A percentile compares a stretch with the other conserved stretches of the same genome.
Evolutionary conservation across 768 basidiomycete species (phyloP).

Genomic region (Xerocomus spinulosus): DNA sequence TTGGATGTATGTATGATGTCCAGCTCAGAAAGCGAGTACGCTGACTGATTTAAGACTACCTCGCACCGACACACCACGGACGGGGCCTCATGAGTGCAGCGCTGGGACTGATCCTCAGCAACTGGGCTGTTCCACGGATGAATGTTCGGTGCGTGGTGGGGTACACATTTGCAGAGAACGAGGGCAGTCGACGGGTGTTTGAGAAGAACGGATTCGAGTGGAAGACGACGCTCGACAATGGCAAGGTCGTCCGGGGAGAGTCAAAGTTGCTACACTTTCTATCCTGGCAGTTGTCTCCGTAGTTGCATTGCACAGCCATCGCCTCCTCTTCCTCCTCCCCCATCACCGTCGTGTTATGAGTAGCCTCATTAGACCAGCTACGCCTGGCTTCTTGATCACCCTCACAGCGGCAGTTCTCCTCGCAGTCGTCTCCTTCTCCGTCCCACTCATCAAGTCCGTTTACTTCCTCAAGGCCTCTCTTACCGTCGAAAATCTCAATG

Average conservation of each 20-base stretch:
- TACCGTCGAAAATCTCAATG: constrained; percentile 41
- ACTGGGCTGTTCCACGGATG: constrained; percentile 68
- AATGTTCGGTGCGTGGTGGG: constrained; percentile 43
- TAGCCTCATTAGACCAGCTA: constrained; percentile 71
- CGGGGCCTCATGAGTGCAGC: constrained; percentile 73
- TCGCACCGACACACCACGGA: constrained; percentile 58
- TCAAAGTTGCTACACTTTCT: constrained; percentile 34
- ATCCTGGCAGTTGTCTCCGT: constrained; percentile 23
- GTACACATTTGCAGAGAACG: constrained; percentile 48
- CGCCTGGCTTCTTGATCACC: constrained; percentile 84
- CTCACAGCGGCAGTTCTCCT: constrained; percentile 75
- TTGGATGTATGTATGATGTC: constrained; percentile 46
- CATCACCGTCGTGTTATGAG: constrained; percentile 42
- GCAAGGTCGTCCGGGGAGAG: constrained; percentile 35
- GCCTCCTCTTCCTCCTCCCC: background rate
- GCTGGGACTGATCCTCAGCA: constrained; percentile 45
- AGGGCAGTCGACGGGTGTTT: constrained; percentile 59
- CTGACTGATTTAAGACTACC: constrained; percentile 43
- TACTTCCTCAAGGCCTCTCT: constrained; percentile 83
- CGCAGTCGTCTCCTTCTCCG: constrained; percentile 84
- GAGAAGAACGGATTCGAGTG: constrained; percentile 58
- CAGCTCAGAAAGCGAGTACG: background rate
- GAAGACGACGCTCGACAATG: constrained; percentile 37
- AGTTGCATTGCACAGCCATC: constrained; percentile 15
- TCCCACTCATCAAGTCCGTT: constrained; percentile 83